Conservation (phyloP, 345 rosid genomes). For the Eucalyptus rudis region DNA sequence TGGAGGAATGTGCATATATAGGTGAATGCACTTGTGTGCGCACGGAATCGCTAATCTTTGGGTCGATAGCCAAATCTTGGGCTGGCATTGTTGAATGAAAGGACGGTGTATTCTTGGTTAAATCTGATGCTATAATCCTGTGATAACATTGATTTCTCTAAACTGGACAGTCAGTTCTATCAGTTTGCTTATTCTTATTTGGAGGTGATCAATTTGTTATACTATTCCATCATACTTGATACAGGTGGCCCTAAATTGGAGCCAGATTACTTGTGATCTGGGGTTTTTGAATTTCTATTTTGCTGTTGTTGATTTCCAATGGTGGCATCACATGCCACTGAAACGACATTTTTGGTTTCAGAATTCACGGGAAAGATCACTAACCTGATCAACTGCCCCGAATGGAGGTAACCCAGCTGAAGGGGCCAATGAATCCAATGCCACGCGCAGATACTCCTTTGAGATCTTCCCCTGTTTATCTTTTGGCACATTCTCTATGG, state of each 20-base stretch:
- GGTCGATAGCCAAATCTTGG: neutral
- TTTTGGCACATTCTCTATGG: conserved; percentile 41
- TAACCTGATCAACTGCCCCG: conserved; percentile 75
- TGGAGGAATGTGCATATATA: neutral
- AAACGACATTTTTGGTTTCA: neutral
- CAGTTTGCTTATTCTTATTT: neutral
- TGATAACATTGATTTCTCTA: neutral
- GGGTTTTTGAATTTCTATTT: neutral
- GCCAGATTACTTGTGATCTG: neutral
- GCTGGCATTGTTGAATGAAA: neutral
- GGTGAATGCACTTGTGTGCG: neutral
- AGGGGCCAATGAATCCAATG: conserved; percentile 57
- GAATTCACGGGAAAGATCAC: neutral
- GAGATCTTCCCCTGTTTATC: conserved; percentile 62
- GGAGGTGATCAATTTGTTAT: neutral
- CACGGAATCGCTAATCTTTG: neutral
- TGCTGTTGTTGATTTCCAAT: too few species aligned
- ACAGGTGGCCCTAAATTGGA: neutral
- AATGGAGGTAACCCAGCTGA: conserved; percentile 77
- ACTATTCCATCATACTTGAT: neutral
- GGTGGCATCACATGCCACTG: neutral
- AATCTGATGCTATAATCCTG: neutral
- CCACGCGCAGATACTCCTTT: conserved; percentile 50
- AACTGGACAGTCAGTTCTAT: neutral
- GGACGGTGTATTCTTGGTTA: neutral